Evolutionary conservation across 2,329 filamentous ascomycete genomes (phyloP).

Genomic region (Escovopsis sp.): DNA sequence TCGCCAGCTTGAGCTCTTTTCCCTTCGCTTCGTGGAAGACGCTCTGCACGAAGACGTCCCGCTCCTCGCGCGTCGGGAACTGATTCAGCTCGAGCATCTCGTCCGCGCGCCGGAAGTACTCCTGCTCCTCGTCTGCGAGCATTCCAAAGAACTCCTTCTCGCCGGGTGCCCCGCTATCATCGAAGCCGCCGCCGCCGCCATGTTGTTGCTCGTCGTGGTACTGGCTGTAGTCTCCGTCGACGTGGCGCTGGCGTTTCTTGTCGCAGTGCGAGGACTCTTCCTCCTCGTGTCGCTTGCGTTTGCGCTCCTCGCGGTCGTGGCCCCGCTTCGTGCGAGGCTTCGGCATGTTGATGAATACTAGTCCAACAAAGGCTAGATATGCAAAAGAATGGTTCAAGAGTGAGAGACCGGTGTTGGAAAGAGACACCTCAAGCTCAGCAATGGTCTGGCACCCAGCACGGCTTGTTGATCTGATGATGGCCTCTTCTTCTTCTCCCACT

Average conservation of each 20-base stretch:
- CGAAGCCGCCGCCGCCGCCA: slow-evolving; percentile 9
- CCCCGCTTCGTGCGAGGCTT: slow-evolving; percentile 29
- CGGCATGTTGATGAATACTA: slow-evolving; percentile 23
- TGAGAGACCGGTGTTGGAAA: slow-evolving; percentile 1
- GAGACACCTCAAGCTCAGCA: slow-evolving; percentile 2
- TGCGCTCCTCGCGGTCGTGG: slow-evolving; percentile 23
- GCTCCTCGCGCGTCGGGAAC: slow-evolving; percentile 63
- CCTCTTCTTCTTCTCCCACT: too few relatives aligned
- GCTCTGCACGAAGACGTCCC: slow-evolving; percentile 56
- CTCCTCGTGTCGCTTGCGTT: slow-evolving; percentile 22
- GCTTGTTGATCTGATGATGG: background rate
- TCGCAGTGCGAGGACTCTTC: slow-evolving; percentile 8
- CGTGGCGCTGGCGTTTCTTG: slow-evolving; percentile 13
- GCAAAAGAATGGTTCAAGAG: background rate
- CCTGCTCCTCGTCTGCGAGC: slow-evolving; percentile 82
- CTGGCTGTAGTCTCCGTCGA: slow-evolving; percentile 8
- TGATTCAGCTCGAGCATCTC: slow-evolving; percentile 81
- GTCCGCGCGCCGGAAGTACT: slow-evolving; percentile 85
- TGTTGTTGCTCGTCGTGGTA: slow-evolving; percentile 1
- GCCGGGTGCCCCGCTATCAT: slow-evolving; percentile 13
- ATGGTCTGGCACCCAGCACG: background rate
- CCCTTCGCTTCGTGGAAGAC: slow-evolving; percentile 76
- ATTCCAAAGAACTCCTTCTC: slow-evolving; percentile 82
- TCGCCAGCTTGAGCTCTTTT: slow-evolving; percentile 91
- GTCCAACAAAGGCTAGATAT: background rate